phyloP scores from a whole-genome alignment of 805 yeast genomes.

The Pichia paraexigua region DNA sequence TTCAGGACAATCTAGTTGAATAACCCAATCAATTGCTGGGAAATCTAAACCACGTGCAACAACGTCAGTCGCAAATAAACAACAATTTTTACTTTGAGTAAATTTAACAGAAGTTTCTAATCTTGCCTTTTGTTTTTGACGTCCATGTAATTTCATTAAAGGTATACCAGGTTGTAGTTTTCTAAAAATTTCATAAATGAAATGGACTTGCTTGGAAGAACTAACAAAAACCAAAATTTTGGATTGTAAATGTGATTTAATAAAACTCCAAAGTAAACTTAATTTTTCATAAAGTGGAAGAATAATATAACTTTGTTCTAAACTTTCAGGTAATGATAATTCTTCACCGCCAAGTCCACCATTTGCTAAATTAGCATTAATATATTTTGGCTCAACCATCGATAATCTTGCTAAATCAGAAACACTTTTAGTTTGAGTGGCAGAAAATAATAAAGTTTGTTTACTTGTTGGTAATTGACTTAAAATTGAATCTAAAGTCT shows the following conservation, averaged over 20 bases:
- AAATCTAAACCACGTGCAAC: slow-evolving; percentile 91
- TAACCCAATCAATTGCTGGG: slow-evolving; percentile 93
- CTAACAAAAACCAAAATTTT: slow-evolving; percentile 80
- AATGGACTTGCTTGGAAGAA: slow-evolving; percentile 87
- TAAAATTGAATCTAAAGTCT: slow-evolving; percentile 72
- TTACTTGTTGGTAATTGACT: slow-evolving; percentile 70
- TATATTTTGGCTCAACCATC: slow-evolving; percentile 51
- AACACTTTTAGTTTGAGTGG: slow-evolving; percentile 81
- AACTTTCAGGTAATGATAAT: slow-evolving; percentile 60
- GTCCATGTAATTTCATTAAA: slow-evolving; percentile 75
- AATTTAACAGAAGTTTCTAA: slow-evolving; percentile 75
- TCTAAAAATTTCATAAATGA: slow-evolving; percentile 77
- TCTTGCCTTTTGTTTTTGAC: slow-evolving; percentile 85
- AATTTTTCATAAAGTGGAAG: slow-evolving; percentile 73
- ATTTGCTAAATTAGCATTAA: slow-evolving; percentile 35
- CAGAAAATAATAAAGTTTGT: slow-evolving; percentile 80
- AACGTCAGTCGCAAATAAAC: slow-evolving; percentile 83
- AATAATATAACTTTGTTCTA: slow-evolving; percentile 76
- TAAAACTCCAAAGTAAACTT: slow-evolving; percentile 77
- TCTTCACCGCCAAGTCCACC: slow-evolving; percentile 13
- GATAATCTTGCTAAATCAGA: slow-evolving; percentile 77
- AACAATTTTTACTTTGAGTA: slow-evolving; percentile 68
- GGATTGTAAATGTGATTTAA: slow-evolving; percentile 71
- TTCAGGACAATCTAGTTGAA: slow-evolving; percentile 88
- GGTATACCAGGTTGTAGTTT: slow-evolving; percentile 90